A percentile compares a stretch with the other conserved stretches of the same genome.
These are phyloP conservation scores for Cystobasidium slooffiae DNA, from an alignment of 1,284 basidiomycete genomes.

Conservation along the genomic window DNA sequence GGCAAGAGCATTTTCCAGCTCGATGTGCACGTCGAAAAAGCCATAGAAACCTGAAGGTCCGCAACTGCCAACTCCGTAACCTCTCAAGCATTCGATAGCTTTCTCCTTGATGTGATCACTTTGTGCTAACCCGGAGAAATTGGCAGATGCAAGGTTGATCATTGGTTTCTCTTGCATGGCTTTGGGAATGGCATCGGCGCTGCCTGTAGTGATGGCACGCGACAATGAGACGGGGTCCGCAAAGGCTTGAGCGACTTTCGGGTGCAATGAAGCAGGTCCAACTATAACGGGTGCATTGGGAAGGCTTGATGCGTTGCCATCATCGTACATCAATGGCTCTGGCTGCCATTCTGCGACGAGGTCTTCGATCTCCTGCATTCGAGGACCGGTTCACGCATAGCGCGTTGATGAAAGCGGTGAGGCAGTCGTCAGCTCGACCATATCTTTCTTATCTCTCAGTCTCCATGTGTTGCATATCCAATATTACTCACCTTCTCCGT, in stretches of 20 bases:
- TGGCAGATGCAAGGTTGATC: constrained; percentile 85
- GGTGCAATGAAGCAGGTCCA: constrained; percentile 71
- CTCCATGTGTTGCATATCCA: neutral
- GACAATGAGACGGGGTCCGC: constrained; percentile 60
- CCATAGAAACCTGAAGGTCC: constrained; percentile 98
- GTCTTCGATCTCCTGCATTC: constrained; percentile 88
- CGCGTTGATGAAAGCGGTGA: neutral
- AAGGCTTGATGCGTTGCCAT: constrained; percentile 65
- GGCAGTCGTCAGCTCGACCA: neutral
- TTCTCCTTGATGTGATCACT: constrained; percentile 85
- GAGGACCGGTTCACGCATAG: constrained; percentile 4
- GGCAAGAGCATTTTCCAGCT: constrained; percentile 85
- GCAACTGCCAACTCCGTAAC: constrained; percentile 94
- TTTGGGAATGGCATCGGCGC: constrained; percentile 16
- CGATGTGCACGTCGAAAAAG: constrained; percentile 89
- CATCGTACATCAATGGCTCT: constrained; percentile 73
- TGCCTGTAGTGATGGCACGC: constrained; percentile 21
- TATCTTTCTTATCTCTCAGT: neutral
- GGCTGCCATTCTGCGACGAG: constrained; percentile 94
- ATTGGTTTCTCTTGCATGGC: constrained; percentile 57
- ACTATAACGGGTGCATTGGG: constrained; percentile 77
- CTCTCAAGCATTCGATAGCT: constrained; percentile 82
- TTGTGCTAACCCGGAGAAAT: constrained; percentile 88
- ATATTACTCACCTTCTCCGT: constrained; percentile 71
- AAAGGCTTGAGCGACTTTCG: constrained; percentile 75